Evolutionary conservation across 1,284 basidiomycete species (phyloP), one percentile per base, ranked within the genome.

Genomic region (Puccinia horiana): DNA sequence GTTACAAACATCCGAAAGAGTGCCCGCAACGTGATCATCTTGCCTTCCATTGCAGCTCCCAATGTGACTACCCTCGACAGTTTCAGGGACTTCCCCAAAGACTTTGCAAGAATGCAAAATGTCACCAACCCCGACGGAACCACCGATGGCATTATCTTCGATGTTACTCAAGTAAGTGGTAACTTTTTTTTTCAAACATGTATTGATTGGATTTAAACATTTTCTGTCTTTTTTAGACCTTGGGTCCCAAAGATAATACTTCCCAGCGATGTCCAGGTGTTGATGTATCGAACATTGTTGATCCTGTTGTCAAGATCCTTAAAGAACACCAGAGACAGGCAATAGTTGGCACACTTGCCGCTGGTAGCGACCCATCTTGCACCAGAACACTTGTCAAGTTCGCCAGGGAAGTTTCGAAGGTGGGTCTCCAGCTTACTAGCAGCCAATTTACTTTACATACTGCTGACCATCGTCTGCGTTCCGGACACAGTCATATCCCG

Each of bases 101-200:
- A 70, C 42, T 70, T 70, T n/a, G 29, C n/a, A n/a, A n/a, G 42
- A 3, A 70, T 70, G 69, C 42, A 49, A 49, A n/a, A 70, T 20
- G 26, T 76, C 74, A 61, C 58, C 8, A 76, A 76, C 26, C 74
- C 74, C 42, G 74, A 76, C 42, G 74, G 74, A 16, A 37, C 74
- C n/a, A 52, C 49, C 58, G 8, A 76, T 40, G 74, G 74, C 9
- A 58, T 76, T 29, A 26, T 76, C 2, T 76, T 76, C 54, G 74
- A 76, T n/a, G 2, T 76, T 35, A 11, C 52, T 26, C 74, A 76
- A 49, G 74, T 76, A 40, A 44, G 74, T 26, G 37, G 23, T 35
- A 29, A n/a, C 35, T 40, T 40, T 35, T 52, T 58, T n/a, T n/a
- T n/a, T n/a, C n/a, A n/a, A n/a, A n/a, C n/a, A n/a, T n/a, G n/a